Percentiles rank a stretch among this genome's conserved stretches.
Evolutionary conservation across 441 rosid genomes (phyloP).

Genomic region (Adansonia gregorii): DNA sequence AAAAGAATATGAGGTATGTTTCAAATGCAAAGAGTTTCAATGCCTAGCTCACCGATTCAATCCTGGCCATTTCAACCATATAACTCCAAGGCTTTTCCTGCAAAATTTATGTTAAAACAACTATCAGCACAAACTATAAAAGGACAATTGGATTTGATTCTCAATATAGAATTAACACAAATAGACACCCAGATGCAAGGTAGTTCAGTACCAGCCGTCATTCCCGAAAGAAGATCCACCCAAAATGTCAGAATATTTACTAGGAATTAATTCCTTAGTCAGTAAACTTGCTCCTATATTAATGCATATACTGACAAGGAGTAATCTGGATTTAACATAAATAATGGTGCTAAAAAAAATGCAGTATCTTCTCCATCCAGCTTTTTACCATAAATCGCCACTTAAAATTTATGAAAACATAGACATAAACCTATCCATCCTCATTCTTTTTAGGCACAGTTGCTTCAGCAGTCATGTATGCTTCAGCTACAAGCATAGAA

Average conservation of each 20-base stretch:
- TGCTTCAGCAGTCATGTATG: neutral
- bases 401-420: neutral
- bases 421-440: neutral
- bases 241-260: no score
- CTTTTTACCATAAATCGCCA: neutral
- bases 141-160: neutral
- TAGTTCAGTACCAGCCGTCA: neutral
- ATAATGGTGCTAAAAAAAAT: neutral
- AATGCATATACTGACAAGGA: neutral
- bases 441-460: neutral
- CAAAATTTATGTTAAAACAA: conserved; percentile 32
- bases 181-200: neutral
- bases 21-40: conserved; percentile 31
- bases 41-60: conserved; percentile 67
- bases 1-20: conserved; percentile 22
- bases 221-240: neutral
- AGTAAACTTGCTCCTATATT: neutral
- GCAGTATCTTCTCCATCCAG: neutral
- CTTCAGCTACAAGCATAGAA: neutral
- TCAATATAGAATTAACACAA: neutral
- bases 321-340: neutral
- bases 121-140: conserved; percentile 16
- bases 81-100: conserved; percentile 80
- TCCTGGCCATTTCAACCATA: conserved; percentile 94
- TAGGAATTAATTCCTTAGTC: neutral